Evolutionary conservation across 2,329 filamentous ascomycete genomes (phyloP).

Genomic region (Pseudogymnoascus sp.): DNA sequence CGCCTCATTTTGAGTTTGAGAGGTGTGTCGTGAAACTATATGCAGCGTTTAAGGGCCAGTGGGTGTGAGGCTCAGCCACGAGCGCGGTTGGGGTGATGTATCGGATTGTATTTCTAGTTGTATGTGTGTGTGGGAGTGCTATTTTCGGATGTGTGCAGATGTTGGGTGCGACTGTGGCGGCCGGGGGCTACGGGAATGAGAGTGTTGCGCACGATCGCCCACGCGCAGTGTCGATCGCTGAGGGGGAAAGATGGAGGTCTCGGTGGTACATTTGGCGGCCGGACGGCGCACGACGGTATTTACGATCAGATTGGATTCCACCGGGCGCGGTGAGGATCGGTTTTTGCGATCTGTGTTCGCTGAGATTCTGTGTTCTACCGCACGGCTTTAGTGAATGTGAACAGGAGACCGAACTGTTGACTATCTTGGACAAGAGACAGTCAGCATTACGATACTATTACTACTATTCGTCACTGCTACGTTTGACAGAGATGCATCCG

Average conservation of each 20-base stretch:
- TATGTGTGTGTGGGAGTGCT: not conserved
- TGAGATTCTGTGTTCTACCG: not conserved
- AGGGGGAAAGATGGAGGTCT: not conserved
- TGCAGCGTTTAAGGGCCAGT: conserved; percentile 3
- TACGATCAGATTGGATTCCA: not conserved
- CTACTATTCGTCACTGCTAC: not conserved
- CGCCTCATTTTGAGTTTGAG: not conserved
- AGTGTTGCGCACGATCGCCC: not conserved
- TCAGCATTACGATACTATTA: not conserved
- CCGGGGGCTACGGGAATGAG: not conserved
- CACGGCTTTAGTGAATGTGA: not conserved
- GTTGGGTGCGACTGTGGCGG: not conserved
- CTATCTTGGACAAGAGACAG: not conserved
- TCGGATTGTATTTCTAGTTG: not conserved
- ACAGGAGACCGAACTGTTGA: not conserved
- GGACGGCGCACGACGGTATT: not conserved
- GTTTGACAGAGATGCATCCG: not conserved
- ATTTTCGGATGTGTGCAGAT: not conserved
- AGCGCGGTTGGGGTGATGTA: not conserved
- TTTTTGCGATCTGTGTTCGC: not conserved
- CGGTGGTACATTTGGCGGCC: not conserved
- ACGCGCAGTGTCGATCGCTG: not conserved
- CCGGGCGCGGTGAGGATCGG: not conserved
- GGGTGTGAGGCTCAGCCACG: not conserved
- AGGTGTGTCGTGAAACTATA: not conserved